These are phyloP conservation scores for Penicillium turbatum DNA, from an alignment of 495 filamentous ascomycete species.

Conservation along the genomic window DNA sequence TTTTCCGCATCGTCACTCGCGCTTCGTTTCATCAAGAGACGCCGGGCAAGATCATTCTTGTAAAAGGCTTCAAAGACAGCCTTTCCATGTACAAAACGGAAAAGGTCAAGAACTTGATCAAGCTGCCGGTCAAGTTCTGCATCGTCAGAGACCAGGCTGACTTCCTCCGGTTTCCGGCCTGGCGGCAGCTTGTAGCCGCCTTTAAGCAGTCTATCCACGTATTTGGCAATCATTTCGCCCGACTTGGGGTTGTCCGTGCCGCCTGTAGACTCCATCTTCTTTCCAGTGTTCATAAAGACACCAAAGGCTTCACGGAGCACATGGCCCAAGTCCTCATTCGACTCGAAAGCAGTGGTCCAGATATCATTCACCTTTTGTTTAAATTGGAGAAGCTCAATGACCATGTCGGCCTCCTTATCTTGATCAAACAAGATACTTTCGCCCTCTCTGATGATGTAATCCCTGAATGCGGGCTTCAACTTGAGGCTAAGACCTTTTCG, in stretches of 20 bases:
- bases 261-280: constrained; percentile 60
- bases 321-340: constrained; percentile 68
- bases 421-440: constrained; percentile 75
- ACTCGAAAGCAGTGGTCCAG: constrained; percentile 66
- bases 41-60: constrained; percentile 89
- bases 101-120: constrained; percentile 86
- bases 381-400: constrained; percentile 73
- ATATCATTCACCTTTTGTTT: constrained; percentile 75
- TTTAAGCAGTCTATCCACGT: constrained; percentile 85
- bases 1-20: constrained; percentile 92
- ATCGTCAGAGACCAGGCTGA: constrained; percentile 75
- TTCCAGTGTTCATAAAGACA: constrained; percentile 82
- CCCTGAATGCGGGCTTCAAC: constrained; percentile 67
- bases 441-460: constrained; percentile 75
- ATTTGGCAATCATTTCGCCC: constrained; percentile 97
- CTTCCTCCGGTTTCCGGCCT: constrained; percentile 28
- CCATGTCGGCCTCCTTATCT: constrained; percentile 77
- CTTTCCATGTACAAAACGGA: constrained; percentile 95
- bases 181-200: constrained; percentile 74
- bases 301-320: constrained; percentile 79
- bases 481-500: constrained; percentile 58
- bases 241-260: constrained; percentile 84
- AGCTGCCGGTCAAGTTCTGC: constrained; percentile 83
- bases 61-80: constrained; percentile 98
- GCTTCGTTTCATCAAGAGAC: constrained; percentile 83